Evolutionary conservation across 2,329 filamentous ascomycete genomes (phyloP), one percentile per base, ranked within the genome.

Genomic region (Hypocreales sp.): DNA sequence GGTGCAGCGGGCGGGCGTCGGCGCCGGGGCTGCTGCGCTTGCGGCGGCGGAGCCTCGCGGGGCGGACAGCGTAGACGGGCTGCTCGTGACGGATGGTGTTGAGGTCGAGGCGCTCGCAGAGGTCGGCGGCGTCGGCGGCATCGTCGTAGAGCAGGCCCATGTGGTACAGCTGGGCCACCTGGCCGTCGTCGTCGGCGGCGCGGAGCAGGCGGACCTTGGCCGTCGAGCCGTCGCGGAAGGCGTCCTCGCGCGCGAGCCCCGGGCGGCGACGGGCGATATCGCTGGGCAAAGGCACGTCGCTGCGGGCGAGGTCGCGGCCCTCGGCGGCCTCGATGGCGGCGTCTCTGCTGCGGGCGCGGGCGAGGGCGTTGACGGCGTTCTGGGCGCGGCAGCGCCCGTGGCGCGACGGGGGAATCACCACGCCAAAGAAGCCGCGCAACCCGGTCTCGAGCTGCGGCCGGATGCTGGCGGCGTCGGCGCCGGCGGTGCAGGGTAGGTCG

Each of bases 111-210:
- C 27, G 33, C 5, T 43, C 47, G 8, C 36, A 33, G 8, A 47
- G 47, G 5, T 36, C 35, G 7, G 48, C 47, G 9, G 46, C 36
- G 25, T 47, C 40, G 22, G 55, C 44, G 28, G 50, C 48, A 13
- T 60, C 46, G 19, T 60, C 56, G 37, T 61, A 62, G 11, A 63
- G 45, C 26, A 63, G 37, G 2, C 58, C 60, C 34, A 60, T 43
- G 16, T 48, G 47, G 35, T 61, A 63, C 16, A 62, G 48, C 31
- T 59, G 48, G 1, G 48, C 53, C 2, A 55, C 37, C 22, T 56
- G 43, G 12, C 42, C 46, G 22, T 57, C 53, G 8, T 56, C 47
- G 1, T 27, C 40, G 14, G 32, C 32, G 16, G 26, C 28, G 14
- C 39, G 44, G n/a, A 37, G 37, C 1, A 46, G 18, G 9, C 40